A percentile compares a stretch with the other conserved stretches of the same genome.
phyloP scores from a whole-genome alignment of 495 filamentous ascomycete species.

The Penicillium coffeae region DNA sequence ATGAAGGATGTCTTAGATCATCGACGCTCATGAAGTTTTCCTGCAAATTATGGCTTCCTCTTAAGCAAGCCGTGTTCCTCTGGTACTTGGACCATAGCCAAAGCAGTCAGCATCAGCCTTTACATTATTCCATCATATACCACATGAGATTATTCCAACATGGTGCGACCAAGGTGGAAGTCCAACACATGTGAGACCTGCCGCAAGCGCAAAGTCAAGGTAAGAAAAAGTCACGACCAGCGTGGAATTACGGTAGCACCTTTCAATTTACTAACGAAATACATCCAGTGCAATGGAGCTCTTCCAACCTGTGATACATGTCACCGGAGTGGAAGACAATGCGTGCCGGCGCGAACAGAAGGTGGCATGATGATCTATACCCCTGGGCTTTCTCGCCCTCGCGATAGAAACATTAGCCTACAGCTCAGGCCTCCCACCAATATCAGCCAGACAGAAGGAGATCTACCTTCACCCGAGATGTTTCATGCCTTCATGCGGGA shows the following conservation, averaged over 20 bases:
- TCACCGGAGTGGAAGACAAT: background rate
- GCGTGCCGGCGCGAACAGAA: background rate
- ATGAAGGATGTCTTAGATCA: background rate
- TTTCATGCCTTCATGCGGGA: background rate
- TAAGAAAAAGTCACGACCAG: background rate
- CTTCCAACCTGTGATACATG: background rate
- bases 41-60: background rate
- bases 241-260: too few species aligned
- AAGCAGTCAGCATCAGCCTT: background rate
- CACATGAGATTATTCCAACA: background rate
- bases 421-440: background rate
- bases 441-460: background rate
- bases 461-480: background rate
- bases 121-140: background rate
- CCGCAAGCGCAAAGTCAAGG: background rate
- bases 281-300: background rate
- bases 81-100: background rate
- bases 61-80: background rate
- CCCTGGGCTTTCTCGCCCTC: background rate
- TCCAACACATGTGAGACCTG: background rate
- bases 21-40: background rate
- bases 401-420: background rate
- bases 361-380: background rate
- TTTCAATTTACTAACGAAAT: too few species aligned
- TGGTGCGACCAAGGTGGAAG: background rate